Conservation (phyloP, 1,284 basidiomycete genomes). For the Boletus sp. region DNA sequence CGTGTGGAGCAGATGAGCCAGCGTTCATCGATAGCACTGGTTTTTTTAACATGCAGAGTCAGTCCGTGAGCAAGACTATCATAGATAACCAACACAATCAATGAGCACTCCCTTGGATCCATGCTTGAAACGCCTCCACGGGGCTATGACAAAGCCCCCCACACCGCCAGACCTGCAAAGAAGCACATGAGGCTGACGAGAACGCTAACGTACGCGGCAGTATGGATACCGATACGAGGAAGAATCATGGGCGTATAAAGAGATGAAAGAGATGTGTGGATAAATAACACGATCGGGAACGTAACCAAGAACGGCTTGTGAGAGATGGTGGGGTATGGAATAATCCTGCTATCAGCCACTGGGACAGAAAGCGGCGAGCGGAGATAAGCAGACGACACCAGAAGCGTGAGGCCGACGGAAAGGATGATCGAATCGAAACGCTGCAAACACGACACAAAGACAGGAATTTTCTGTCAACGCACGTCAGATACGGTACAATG, state of each 20-base stretch:
- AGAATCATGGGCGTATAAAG: slow-evolving; percentile 61
- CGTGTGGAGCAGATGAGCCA: no score
- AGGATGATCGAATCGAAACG: slow-evolving; percentile 67
- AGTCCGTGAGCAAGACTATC: not conserved
- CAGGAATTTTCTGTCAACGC: slow-evolving; percentile 57
- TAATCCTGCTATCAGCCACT: slow-evolving; percentile 15
- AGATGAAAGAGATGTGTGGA: slow-evolving; percentile 51
- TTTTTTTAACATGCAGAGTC: slow-evolving; percentile 1
- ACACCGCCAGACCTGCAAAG: slow-evolving; percentile 63
- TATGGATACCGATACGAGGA: slow-evolving; percentile 64
- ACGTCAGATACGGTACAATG: slow-evolving; percentile 11
- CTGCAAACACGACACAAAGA: slow-evolving; percentile 70
- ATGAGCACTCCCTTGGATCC: not conserved
- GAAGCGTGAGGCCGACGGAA: slow-evolving; percentile 60
- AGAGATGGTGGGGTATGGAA: slow-evolving; percentile 17
- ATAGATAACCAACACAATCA: slow-evolving; percentile 13
- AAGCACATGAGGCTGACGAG: slow-evolving; percentile 60
- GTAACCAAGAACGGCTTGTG: slow-evolving; percentile 42
- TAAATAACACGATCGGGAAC: slow-evolving; percentile 44
- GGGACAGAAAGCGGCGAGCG: slow-evolving; percentile 30
- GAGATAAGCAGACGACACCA: slow-evolving; percentile 57
- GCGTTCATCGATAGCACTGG: not conserved
- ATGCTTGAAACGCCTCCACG: not conserved
- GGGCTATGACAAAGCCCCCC: slow-evolving; percentile 53
- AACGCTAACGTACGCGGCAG: slow-evolving; percentile 61